Evolutionary conservation across 1,284 basidiomycete species (phyloP).

Genomic region (Ustilago vetiveriae): DNA sequence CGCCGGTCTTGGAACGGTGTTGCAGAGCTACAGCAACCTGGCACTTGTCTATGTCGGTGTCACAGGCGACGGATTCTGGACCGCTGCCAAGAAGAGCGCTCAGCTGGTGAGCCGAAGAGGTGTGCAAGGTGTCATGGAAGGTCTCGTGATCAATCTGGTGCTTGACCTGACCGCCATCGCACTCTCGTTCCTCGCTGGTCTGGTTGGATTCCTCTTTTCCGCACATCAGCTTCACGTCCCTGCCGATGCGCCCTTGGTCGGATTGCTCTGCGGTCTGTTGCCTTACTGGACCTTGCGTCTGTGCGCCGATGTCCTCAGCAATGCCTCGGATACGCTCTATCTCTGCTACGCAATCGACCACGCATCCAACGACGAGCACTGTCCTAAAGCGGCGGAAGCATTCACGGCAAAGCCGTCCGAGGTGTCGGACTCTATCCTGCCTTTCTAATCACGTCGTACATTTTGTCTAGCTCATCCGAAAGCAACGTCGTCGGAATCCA

Average conservation of each 20-base stretch:
- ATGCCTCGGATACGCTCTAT: slow-evolving; percentile 83
- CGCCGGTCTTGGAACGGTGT: slow-evolving; percentile 71
- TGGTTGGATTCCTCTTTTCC: slow-evolving; percentile 85
- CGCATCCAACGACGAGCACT: slow-evolving; percentile 69
- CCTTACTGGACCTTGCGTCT: slow-evolving; percentile 84
- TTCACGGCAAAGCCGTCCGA: slow-evolving; percentile 36
- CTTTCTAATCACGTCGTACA: slow-evolving; percentile 9
- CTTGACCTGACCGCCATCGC: slow-evolving; percentile 78
- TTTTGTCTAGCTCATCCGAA: neutral
- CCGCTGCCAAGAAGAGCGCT: slow-evolving; percentile 76
- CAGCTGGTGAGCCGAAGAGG: slow-evolving; percentile 71
- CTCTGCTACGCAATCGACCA: slow-evolving; percentile 89
- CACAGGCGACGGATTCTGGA: slow-evolving; percentile 84
- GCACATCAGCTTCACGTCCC: slow-evolving; percentile 83
- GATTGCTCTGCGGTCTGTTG: slow-evolving; percentile 79
- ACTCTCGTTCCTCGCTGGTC: slow-evolving; percentile 79
- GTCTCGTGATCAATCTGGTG: slow-evolving; percentile 75
- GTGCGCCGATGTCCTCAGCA: slow-evolving; percentile 81
- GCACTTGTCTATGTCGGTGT: slow-evolving; percentile 85
- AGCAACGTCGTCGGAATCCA: neutral
- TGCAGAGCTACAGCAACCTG: slow-evolving; percentile 73
- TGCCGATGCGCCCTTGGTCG: slow-evolving; percentile 78
- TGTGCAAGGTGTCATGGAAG: slow-evolving; percentile 63
- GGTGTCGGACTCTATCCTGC: slow-evolving; percentile 32
- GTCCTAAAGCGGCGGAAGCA: slow-evolving; percentile 37